Base-by-base conservation (phyloP, 305 asterid genomes). In the Withania somnifera region DNA sequence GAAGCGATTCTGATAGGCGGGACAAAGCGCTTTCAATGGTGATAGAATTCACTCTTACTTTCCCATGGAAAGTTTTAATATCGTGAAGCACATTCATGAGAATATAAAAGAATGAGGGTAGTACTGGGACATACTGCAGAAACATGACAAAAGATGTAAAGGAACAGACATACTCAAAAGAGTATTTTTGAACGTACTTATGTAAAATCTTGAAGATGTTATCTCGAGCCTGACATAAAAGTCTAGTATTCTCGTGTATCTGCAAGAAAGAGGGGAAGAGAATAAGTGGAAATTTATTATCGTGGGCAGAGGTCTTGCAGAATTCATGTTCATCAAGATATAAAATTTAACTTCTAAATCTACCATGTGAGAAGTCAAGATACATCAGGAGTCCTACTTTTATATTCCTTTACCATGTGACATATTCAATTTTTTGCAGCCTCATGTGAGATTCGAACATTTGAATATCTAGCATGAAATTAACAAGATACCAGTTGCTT, bases 171-270 rank as follows among this genome's bases (percentile, higher is more conserved):
- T 28, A 50, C 26, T 50, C 61, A 75, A 75, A 28, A 75, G 17
- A 52, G 76, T 4, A 36, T 32, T 40, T 24, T 24, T 4, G 0
- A 26, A 71, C 93, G 0, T 89, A 94, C 99, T 90, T 93, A 85
- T 84, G 83, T 87, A 93, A 63, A 73, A 94, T 90, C 51, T 84
- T 87, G 86, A 85, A 88, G 92, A 95, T 87, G 90, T 95, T 95
- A 15, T 92, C 95, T 60, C 97, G 90, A 84, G 94, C 95, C 88
- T 89, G 93, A 82, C 91, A 83, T 51, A 95, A 88, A 79, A 95
- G 95, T 63, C 84, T 88, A 32, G 93, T 85, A 86, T 95, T 95
- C 82, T 94, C 96, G 20, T 86, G 92, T 82, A 90, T 78, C 99
- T 95, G 94, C 78, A 85, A 82, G 82, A 81, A 61, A 50, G 54